phyloP scores from a whole-genome alignment of 2,329 filamentous ascomycete species.

The Coniochaeta hoffmannii region DNA sequence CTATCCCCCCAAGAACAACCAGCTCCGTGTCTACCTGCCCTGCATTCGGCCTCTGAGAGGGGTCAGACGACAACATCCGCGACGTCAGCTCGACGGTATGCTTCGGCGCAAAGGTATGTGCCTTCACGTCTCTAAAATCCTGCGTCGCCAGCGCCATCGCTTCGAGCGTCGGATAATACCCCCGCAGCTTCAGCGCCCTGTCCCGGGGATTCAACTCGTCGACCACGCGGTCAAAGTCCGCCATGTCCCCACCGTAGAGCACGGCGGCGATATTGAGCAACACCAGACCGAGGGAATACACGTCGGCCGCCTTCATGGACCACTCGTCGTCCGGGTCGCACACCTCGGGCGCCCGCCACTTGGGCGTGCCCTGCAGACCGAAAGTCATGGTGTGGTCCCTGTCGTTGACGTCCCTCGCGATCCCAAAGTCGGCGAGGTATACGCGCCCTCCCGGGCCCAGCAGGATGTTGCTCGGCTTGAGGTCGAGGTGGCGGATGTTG shows the following conservation, averaged over 20 bases:
- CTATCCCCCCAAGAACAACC: constrained; percentile 35
- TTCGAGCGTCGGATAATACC: constrained; percentile 25
- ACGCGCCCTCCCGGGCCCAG: constrained; percentile 35
- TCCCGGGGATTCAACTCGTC: constrained; percentile 17
- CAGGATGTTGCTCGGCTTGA: constrained; percentile 41
- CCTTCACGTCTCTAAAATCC: constrained; percentile 26
- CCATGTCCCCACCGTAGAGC: constrained; percentile 30
- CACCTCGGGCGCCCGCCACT: constrained; percentile 39
- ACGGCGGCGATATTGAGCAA: constrained; percentile 36
- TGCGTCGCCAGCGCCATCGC: constrained; percentile 27
- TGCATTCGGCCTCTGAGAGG: constrained; percentile 24
- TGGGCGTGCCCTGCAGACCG: constrained; percentile 31
- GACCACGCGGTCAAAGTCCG: constrained; percentile 31
- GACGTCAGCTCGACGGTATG: constrained; percentile 30
- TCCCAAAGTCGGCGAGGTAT: constrained; percentile 42
- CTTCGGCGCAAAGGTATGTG: constrained; percentile 30
- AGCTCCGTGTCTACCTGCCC: constrained; percentile 31
- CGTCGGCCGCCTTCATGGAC: constrained; percentile 39
- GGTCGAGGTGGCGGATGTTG: constrained; percentile 36
- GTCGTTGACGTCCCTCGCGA: constrained; percentile 37
- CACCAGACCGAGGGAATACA: constrained; percentile 40
- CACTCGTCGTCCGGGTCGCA: constrained; percentile 26
- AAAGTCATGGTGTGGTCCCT: constrained; percentile 37
- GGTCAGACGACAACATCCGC: constrained; percentile 25
- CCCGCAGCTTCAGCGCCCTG: constrained; percentile 25